Percentiles rank a stretch among this genome's conserved stretches.
phyloP scores from a whole-genome alignment of 495 filamentous ascomycete genomes.

The Penicillium paradoxum region DNA sequence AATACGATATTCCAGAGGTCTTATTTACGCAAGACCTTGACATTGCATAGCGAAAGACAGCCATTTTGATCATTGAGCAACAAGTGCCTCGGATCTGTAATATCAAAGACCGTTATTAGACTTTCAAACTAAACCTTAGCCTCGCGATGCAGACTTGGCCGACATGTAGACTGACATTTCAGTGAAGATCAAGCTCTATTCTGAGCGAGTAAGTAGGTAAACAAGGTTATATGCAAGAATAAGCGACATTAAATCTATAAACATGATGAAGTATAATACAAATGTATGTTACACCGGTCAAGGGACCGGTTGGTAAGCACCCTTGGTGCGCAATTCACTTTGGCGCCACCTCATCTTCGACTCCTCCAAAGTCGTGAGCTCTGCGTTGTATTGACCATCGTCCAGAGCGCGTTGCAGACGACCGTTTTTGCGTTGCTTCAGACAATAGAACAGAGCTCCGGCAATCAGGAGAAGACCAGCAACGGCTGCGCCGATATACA shows the following conservation, averaged over 20 bases:
- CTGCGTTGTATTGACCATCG: slow-evolving; percentile 6
- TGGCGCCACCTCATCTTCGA: slow-evolving; percentile 12
- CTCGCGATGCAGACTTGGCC: too few relatives aligned
- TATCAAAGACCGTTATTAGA: too few relatives aligned
- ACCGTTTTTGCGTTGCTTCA: slow-evolving; percentile 13
- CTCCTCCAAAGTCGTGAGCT: slow-evolving; percentile 8
- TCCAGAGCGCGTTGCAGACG: slow-evolving; percentile 18
- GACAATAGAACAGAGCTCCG: slow-evolving; percentile 11
- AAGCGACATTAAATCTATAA: background rate
- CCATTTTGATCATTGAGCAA: background rate
- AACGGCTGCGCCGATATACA: slow-evolving; percentile 13
- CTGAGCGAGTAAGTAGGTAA: background rate
- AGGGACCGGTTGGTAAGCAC: slow-evolving; percentile 12
- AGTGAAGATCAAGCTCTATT: too few relatives aligned
- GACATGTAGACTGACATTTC: too few relatives aligned
- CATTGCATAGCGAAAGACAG: background rate
- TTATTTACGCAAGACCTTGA: background rate
- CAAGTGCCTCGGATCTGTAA: background rate
- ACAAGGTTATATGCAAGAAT: background rate
- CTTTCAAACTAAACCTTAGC: too few relatives aligned
- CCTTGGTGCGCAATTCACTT: slow-evolving; percentile 9
- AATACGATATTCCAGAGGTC: background rate
- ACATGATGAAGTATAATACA: background rate
- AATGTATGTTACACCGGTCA: background rate
- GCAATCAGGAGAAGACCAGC: slow-evolving; percentile 4